A percentile compares a stretch with the other conserved stretches of the same genome.
These are phyloP conservation scores for Yamagishiella unicocca DNA, from an alignment of 139 green algal genomes.

Conservation along the genomic window DNA sequence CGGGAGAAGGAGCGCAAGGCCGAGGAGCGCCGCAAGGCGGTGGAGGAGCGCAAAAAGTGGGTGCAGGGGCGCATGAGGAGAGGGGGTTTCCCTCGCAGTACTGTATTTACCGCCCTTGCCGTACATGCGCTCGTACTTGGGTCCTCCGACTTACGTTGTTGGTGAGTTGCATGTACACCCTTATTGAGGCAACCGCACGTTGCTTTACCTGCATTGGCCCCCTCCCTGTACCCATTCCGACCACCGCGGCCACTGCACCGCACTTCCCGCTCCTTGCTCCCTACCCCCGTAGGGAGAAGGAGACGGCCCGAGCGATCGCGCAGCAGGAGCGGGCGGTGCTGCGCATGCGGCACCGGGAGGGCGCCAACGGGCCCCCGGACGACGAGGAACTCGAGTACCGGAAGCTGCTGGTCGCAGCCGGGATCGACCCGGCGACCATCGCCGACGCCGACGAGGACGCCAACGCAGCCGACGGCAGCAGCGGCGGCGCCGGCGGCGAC, in stretches of 20 bases:
- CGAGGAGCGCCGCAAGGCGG: slow-evolving; percentile 63
- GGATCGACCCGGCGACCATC: slow-evolving; percentile 47
- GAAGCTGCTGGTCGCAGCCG: slow-evolving; percentile 59
- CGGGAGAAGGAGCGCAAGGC: slow-evolving; percentile 63
- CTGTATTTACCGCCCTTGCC: no score
- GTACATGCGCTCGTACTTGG: no score
- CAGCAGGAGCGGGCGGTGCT: slow-evolving; percentile 67
- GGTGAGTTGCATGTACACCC: no score
- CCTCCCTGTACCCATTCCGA: no score
- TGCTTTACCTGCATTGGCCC: slow-evolving; percentile 4
- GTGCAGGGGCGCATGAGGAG: no score
- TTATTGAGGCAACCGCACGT: neutral
- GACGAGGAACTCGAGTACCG: slow-evolving; percentile 87
- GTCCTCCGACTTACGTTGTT: no score
- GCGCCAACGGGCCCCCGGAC: slow-evolving; percentile 69
- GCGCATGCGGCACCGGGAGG: slow-evolving; percentile 40
- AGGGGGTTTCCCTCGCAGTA: no score
- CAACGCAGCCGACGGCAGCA: neutral
- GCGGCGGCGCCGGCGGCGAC: neutral
- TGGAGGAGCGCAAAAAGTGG: slow-evolving; percentile 60
- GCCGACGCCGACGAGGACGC: slow-evolving; percentile 40
- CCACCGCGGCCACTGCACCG: no score
- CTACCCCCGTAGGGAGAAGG: slow-evolving; percentile 74
- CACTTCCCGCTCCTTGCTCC: no score
- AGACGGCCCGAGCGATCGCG: slow-evolving; percentile 70